These are phyloP conservation scores for Naumovozyma baii DNA, from an alignment of 805 yeast species.

Conservation along the genomic window DNA sequence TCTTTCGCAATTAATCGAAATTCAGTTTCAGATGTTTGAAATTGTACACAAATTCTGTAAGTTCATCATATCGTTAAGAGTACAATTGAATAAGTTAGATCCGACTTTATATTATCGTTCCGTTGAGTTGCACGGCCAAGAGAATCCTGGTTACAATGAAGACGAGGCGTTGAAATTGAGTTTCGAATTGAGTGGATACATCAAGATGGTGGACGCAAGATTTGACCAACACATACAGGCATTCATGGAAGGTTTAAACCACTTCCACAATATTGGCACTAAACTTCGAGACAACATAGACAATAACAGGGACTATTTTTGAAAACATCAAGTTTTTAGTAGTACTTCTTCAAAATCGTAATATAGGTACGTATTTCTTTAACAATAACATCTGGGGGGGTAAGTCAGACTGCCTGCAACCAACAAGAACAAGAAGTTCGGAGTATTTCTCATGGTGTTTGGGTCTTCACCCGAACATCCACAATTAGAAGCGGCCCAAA, in stretches of 20 bases:
- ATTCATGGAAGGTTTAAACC: slow-evolving; percentile 14
- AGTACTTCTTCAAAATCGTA: no score
- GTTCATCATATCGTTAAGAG: slow-evolving; percentile 21
- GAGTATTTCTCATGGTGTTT: not conserved
- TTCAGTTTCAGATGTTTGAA: slow-evolving; percentile 27
- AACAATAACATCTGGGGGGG: no score
- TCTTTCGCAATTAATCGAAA: slow-evolving; percentile 17
- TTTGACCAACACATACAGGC: slow-evolving; percentile 15
- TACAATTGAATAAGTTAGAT: slow-evolving; percentile 15
- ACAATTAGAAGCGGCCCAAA: no score
- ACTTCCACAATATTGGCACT: slow-evolving; percentile 8
- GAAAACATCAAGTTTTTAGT: no score
- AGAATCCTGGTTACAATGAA: slow-evolving; percentile 6
- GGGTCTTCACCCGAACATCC: not conserved
- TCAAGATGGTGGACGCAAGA: slow-evolving; percentile 6
- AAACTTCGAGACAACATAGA: not conserved
- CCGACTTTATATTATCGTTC: slow-evolving; percentile 5
- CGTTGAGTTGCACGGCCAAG: not conserved
- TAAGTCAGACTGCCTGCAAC: not conserved
- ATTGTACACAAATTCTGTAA: slow-evolving; percentile 26
- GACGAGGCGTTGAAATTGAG: slow-evolving; percentile 10
- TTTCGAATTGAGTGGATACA: slow-evolving; percentile 9
- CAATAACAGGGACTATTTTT: not conserved
- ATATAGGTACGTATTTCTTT: no score
- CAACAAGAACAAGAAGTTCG: not conserved